These are phyloP conservation scores for Hibiscus tridactylites DNA, from an alignment of 345 rosid genomes.

Conservation along the genomic window DNA sequence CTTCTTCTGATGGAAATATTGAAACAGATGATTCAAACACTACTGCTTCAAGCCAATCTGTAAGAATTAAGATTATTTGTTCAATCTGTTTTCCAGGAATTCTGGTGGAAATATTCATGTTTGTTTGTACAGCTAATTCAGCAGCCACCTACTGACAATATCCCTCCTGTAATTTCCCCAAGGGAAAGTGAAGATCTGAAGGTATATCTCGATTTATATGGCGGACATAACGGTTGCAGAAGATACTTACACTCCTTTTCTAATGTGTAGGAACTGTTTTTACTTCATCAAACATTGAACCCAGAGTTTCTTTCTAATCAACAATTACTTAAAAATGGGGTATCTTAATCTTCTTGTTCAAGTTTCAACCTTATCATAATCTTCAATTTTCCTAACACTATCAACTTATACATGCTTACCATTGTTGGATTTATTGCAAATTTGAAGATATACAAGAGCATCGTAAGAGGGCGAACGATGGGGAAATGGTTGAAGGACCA, in stretches of 20 bases:
- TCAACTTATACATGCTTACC: background rate
- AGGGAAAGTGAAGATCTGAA: conserved; percentile 74
- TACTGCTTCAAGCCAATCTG: conserved; percentile 28
- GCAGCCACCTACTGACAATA: conserved; percentile 28
- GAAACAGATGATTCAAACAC: conserved; percentile 35
- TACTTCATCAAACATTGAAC: conserved; percentile 57
- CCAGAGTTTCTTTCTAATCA: conserved; percentile 50
- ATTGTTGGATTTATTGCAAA: background rate
- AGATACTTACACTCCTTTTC: background rate
- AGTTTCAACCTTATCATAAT: background rate
- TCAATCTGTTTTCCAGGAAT: too few species aligned
- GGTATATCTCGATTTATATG: conserved; percentile 26
- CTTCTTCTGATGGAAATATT: conserved; percentile 27
- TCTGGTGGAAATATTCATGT: background rate
- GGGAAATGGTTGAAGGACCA: conserved; percentile 91
- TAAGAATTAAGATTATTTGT: conserved; percentile 17
- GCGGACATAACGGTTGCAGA: too few species aligned
- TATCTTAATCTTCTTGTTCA: conserved; percentile 8
- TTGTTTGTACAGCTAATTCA: conserved; percentile 27
- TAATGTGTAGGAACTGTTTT: conserved; percentile 40
- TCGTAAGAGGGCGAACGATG: conserved; percentile 60
- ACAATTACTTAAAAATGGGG: conserved; percentile 55
- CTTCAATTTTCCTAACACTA: background rate
- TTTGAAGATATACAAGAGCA: conserved; percentile 65
- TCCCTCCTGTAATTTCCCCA: conserved; percentile 59